These are phyloP conservation scores for Globisporangium lucens DNA, from an alignment of 352 stramenopile genomes.

Conservation along the genomic window DNA sequence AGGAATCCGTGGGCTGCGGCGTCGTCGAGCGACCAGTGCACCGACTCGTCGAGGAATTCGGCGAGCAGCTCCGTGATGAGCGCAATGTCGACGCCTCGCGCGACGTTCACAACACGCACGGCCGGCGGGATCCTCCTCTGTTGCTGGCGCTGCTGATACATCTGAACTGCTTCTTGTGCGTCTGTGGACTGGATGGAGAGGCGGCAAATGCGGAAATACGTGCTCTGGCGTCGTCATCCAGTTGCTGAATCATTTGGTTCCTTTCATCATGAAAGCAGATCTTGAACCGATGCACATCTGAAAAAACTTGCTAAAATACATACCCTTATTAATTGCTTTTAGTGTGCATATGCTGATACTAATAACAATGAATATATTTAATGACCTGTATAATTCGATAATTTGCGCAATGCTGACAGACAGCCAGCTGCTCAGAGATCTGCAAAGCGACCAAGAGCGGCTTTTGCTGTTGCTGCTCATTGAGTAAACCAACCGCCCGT, in stretches of 20 bases:
- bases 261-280: neutral
- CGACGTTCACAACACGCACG: constrained; percentile 39
- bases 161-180: neutral
- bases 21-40: constrained; percentile 42
- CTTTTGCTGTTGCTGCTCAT: neutral
- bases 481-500: neutral
- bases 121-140: constrained; percentile 32
- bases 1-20: constrained; percentile 44
- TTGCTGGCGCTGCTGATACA: neutral
- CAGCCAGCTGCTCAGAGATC: too few relatives aligned
- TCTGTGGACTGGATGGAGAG: neutral
- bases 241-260: neutral
- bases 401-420: neutral
- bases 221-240: neutral
- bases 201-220: neutral
- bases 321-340: neutral
- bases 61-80: constrained; percentile 45
- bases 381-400: neutral
- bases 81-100: constrained; percentile 33
- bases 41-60: constrained; percentile 47
- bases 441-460: too few relatives aligned
- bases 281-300: constrained; percentile 1
- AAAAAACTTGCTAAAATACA: neutral
- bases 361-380: neutral
- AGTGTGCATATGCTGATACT: neutral